Conservation (phyloP, 805 yeast species). For the Candida maris region DNA sequence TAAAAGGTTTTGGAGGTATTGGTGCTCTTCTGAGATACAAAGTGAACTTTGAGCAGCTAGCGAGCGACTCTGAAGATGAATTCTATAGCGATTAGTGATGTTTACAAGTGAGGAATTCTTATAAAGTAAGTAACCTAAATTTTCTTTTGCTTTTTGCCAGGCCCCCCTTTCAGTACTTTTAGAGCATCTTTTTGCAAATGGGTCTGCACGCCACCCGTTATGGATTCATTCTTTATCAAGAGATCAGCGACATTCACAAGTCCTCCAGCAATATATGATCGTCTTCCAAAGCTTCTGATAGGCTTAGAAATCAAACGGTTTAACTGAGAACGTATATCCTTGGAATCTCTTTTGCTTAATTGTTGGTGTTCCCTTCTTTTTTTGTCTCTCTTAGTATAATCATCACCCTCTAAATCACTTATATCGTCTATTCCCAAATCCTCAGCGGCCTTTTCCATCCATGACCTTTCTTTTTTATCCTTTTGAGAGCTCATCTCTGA, state of each 20-base stretch:
- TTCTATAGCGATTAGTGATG: slow-evolving; percentile 52
- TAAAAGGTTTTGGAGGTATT: slow-evolving; percentile 97
- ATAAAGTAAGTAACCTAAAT: background rate
- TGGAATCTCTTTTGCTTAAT: slow-evolving; percentile 47
- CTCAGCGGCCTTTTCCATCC: slow-evolving; percentile 90
- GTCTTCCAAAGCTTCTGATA: slow-evolving; percentile 60
- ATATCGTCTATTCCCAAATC: slow-evolving; percentile 81
- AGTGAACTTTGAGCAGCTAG: slow-evolving; percentile 94
- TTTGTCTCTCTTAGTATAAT: slow-evolving; percentile 59
- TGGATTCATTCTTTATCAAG: slow-evolving; percentile 51
- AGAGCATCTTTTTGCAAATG: slow-evolving; percentile 65
- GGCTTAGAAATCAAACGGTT: slow-evolving; percentile 48
- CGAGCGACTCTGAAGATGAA: slow-evolving; percentile 83
- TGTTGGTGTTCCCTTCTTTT: slow-evolving; percentile 51
- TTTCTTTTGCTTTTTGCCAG: slow-evolving; percentile 10
- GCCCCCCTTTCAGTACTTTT: slow-evolving; percentile 44
- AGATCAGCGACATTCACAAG: slow-evolving; percentile 72
- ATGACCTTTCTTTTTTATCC: slow-evolving; percentile 62
- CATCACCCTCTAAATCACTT: slow-evolving; percentile 69
- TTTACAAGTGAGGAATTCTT: background rate
- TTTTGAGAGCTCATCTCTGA: slow-evolving; percentile 53
- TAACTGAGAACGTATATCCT: slow-evolving; percentile 47
- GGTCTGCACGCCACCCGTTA: slow-evolving; percentile 62
- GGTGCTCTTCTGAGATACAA: slow-evolving; percentile 96
- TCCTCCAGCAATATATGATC: slow-evolving; percentile 79